phyloP scores from a whole-genome alignment of 169 alveolate genomes.

The Cryptosporidium sp. region DNA sequence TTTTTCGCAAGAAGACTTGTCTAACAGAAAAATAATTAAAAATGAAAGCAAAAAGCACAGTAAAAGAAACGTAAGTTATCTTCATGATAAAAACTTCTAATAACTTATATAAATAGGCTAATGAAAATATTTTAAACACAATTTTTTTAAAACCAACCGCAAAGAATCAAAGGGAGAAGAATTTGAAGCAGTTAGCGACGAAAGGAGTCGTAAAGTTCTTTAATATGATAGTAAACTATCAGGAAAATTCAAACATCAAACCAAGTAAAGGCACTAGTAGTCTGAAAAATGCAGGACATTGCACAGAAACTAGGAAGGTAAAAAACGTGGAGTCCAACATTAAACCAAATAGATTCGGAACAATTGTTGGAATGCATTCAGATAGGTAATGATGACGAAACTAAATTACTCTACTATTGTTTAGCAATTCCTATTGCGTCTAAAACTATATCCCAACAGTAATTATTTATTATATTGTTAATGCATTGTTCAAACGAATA shows the following conservation, averaged over 20 bases:
- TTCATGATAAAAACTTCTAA: neutral
- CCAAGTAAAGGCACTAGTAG: neutral
- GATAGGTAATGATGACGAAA: neutral
- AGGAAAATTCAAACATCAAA: neutral
- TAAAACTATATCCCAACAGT: constrained; percentile 48
- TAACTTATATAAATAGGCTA: constrained; percentile 1
- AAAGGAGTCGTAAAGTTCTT: constrained; percentile 65
- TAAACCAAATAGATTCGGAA: constrained; percentile 37
- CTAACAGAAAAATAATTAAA: neutral
- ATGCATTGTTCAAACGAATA: constrained; percentile 10
- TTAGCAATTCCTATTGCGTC: neutral
- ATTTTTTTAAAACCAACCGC: constrained; percentile 11
- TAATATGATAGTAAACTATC: constrained; percentile 45
- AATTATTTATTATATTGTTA: constrained; percentile 8
- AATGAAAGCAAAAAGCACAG: neutral
- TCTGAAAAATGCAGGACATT: neutral
- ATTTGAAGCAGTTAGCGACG: constrained; percentile 29
- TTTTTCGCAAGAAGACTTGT: constrained; percentile 30
- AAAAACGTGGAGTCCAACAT: neutral
- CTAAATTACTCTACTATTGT: neutral
- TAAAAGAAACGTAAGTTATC: neutral
- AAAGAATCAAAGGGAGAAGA: constrained; percentile 25
- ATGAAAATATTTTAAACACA: neutral
- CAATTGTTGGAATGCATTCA: constrained; percentile 10
- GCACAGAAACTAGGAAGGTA: neutral